Evolutionary conservation across 2,329 filamentous ascomycete genomes (phyloP).

Genomic region (Fusarium xylarioides): DNA sequence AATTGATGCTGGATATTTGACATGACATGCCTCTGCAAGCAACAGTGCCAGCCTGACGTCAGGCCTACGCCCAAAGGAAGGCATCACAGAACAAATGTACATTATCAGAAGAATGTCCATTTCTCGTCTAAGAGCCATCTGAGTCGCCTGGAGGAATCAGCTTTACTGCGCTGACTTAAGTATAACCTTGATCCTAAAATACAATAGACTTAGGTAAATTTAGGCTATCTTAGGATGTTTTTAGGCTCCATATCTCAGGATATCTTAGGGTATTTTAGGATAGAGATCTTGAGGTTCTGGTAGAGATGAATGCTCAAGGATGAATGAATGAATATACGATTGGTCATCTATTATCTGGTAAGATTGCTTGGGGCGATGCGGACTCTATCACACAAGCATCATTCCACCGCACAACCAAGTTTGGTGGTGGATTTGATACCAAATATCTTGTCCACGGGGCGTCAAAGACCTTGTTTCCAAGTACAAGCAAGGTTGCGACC

Average conservation of each 20-base stretch:
- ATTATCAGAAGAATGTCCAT: not conserved
- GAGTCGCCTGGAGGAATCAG: not conserved
- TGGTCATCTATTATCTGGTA: not conserved
- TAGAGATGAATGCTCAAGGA: not conserved
- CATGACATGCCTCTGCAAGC: not conserved
- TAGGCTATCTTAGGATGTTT: not conserved
- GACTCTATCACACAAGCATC: not conserved
- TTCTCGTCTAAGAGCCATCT: not conserved
- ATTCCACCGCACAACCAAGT: not conserved
- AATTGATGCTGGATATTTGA: not conserved
- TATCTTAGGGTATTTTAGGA: not conserved
- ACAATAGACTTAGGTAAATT: not conserved
- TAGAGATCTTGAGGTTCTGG: not conserved
- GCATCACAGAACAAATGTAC: not conserved
- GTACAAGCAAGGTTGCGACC: not conserved
- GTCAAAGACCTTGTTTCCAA: not conserved
- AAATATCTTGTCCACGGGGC: not conserved
- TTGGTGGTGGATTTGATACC: not conserved
- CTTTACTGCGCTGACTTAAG: not conserved
- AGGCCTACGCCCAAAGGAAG: not conserved
- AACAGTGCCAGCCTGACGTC: not conserved
- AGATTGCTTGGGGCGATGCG: not conserved
- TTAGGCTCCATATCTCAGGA: not conserved
- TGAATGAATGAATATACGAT: conserved; percentile 26
- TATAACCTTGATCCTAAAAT: not conserved